phyloP scores from a whole-genome alignment of 2,329 filamentous ascomycete species.

The Exserohilum turcica region DNA sequence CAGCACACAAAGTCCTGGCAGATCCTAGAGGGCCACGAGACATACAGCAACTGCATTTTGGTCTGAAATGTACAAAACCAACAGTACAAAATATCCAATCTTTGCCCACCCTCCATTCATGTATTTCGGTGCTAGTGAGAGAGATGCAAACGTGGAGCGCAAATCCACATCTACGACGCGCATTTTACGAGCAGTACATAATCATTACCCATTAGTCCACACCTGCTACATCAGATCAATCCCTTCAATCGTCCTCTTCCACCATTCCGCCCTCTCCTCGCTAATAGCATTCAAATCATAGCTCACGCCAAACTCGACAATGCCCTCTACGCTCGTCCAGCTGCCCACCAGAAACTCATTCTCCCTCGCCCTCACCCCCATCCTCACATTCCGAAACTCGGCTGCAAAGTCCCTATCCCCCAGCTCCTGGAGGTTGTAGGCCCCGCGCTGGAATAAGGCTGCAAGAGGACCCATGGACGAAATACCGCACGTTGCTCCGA shows the following conservation, averaged over 20 bases:
- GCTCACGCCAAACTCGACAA: constrained; percentile 48
- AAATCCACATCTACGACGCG: neutral
- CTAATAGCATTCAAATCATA: constrained; percentile 50
- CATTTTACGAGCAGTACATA: neutral
- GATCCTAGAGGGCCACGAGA: neutral
- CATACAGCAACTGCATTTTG: neutral
- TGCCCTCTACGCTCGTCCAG: constrained; percentile 43
- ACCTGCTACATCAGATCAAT: constrained; percentile 9
- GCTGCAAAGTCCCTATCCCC: constrained; percentile 45
- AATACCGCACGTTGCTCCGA: constrained; percentile 53
- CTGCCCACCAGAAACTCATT: constrained; percentile 54
- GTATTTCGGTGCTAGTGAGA: neutral
- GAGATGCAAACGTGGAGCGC: neutral
- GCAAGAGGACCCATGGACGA: constrained; percentile 50
- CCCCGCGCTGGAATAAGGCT: constrained; percentile 38
- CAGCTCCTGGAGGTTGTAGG: constrained; percentile 34
- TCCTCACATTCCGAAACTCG: constrained; percentile 45
- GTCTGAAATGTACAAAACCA: neutral
- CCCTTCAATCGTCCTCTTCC: constrained; percentile 38
- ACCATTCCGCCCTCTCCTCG: constrained; percentile 35
- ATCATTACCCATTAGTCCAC: too few species aligned
- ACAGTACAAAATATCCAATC: neutral
- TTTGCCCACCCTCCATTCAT: neutral
- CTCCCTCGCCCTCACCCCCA: constrained; percentile 52
- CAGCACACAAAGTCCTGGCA: neutral